phyloP scores from a whole-genome alignment of 352 stramenopile genomes.

The Pythium grandisporangium region DNA sequence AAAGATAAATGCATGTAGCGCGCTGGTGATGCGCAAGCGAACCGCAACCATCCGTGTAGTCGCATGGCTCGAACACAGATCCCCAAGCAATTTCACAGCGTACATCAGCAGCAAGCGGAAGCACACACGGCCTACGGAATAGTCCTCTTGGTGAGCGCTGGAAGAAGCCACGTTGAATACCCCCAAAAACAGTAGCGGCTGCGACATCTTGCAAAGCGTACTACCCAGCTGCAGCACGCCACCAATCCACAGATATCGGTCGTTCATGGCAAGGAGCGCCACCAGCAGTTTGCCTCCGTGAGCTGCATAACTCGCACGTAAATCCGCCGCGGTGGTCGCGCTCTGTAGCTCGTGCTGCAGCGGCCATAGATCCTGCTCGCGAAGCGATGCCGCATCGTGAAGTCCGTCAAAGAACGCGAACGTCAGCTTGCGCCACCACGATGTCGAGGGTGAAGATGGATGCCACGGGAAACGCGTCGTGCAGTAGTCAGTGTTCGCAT shows the following conservation, averaged over 20 bases:
- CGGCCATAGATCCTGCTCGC: neutral
- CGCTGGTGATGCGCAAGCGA: neutral
- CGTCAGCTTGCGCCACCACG: conserved; percentile 28
- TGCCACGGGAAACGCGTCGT: conserved; percentile 11
- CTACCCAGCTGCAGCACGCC: neutral
- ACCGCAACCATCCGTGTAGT: neutral
- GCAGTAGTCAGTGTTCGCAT: too few species aligned
- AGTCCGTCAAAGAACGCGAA: conserved; percentile 30
- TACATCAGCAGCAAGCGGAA: neutral
- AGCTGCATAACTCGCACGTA: neutral
- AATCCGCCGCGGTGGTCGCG: neutral
- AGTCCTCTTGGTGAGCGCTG: neutral
- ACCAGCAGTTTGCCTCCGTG: neutral
- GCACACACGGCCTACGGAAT: neutral
- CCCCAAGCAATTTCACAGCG: neutral
- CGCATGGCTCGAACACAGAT: neutral
- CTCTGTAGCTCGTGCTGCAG: neutral
- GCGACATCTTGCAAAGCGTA: neutral
- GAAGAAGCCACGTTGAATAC: neutral
- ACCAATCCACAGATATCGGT: too few species aligned
- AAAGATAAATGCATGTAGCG: neutral
- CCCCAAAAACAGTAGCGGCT: neutral
- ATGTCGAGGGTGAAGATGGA: conserved; percentile 17
- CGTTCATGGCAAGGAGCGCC: neutral
- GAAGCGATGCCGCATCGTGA: neutral